Evolutionary conservation across 805 yeast genomes (phyloP).

Genomic region (Scheffersomyces spartinae): DNA sequence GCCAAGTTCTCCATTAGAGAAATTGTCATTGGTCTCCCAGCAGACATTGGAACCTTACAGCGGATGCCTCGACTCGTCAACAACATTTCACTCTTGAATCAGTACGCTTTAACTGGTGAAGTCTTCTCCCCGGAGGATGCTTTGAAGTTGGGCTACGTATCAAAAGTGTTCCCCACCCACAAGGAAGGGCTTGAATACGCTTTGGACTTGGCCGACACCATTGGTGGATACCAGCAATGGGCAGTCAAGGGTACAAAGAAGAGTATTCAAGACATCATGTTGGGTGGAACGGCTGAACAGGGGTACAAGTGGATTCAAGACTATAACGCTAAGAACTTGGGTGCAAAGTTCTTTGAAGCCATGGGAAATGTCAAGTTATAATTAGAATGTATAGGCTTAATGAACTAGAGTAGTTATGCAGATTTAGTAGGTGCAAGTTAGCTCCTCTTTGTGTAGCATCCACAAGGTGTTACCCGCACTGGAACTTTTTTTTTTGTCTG

Average conservation of each 20-base stretch:
- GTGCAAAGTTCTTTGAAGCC: conserved; percentile 3
- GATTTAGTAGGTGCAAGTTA: too few relatives aligned
- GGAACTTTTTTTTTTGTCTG: too few relatives aligned
- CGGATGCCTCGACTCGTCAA: conserved; percentile 44
- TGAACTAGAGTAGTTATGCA: too few relatives aligned
- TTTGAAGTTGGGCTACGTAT: conserved; percentile 40
- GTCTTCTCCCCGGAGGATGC: conserved; percentile 47
- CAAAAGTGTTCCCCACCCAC: conserved; percentile 32
- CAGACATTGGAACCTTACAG: conserved; percentile 72
- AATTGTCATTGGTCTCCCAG: conserved; percentile 61
- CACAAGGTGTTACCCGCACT: too few relatives aligned
- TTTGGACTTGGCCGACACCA: conserved; percentile 34
- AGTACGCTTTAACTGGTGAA: conserved; percentile 52
- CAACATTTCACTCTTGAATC: conserved; percentile 47
- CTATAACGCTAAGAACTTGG: conserved; percentile 20
- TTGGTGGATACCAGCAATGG: conserved; percentile 39
- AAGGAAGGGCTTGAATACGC: conserved; percentile 40
- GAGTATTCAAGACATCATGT: conserved; percentile 30
- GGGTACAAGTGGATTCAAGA: conserved; percentile 24
- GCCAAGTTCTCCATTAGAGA: conserved; percentile 52
- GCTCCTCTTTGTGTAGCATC: too few relatives aligned
- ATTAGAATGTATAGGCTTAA: too few relatives aligned
- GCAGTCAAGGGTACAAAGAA: conserved; percentile 58
- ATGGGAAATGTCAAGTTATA: conserved; percentile 1
- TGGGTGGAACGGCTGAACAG: conserved; percentile 17